Conservation (phyloP, 164 flowering plant species). For the Vitis riparia region DNA sequence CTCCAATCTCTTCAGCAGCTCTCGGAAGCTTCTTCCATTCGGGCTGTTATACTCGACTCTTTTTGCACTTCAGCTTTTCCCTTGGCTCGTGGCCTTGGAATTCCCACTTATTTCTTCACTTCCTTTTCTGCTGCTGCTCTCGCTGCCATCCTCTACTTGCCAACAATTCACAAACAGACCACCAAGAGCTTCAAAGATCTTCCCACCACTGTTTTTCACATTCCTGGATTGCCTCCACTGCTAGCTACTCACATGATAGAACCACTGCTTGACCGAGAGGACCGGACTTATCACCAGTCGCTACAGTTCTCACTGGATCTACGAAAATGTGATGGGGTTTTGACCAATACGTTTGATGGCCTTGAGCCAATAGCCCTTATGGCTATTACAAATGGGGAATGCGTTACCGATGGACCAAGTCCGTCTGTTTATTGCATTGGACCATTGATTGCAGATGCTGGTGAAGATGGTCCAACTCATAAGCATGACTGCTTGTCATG, state of each 20-base stretch:
- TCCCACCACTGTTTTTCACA: not conserved
- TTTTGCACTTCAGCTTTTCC: conserved; percentile 20
- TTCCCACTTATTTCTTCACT: conserved; percentile 28
- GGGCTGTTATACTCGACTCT: conserved; percentile 17
- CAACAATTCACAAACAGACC: conserved; percentile 14
- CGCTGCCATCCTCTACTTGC: conserved; percentile 16
- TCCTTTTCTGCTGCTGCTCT: conserved; percentile 22
- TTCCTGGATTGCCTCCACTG: conserved; percentile 29
- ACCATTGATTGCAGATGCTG: not conserved
- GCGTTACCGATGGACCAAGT: not conserved
- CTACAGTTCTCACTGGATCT: not conserved
- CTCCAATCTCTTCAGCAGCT: not conserved
- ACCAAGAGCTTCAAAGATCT: conserved; percentile 9
- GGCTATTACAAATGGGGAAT: not conserved
- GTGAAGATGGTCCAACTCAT: not conserved
- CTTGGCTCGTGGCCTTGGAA: not conserved
- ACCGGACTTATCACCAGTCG: conserved; percentile 3
- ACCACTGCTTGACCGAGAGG: conserved; percentile 9
- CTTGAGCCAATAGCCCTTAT: conserved; percentile 11
- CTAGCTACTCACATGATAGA: conserved; percentile 10
- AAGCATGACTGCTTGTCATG: not conserved
- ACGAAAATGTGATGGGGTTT: conserved; percentile 3
- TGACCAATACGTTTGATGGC: conserved; percentile 3
- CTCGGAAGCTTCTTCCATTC: not conserved
- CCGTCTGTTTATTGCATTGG: conserved; percentile 9